These are phyloP conservation scores for Leucocoprinus birnbaumii DNA, from an alignment of 768 basidiomycete species.

Conservation along the genomic window DNA sequence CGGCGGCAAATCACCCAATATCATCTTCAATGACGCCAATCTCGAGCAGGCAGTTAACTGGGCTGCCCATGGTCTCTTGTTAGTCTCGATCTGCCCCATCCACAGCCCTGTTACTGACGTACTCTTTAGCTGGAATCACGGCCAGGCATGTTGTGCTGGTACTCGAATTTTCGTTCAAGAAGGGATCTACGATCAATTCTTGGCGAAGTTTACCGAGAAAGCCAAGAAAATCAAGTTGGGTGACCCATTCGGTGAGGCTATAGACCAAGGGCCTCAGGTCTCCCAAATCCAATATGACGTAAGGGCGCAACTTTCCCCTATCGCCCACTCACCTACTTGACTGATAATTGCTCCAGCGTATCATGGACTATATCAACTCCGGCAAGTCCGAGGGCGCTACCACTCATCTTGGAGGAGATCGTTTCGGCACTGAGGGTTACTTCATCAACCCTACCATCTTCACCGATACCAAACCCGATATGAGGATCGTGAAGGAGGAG, in stretches of 20 bases:
- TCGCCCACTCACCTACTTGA: too few relatives aligned
- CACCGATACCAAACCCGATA: slow-evolving; percentile 54
- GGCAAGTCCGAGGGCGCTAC: slow-evolving; percentile 72
- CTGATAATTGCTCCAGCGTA: slow-evolving; percentile 38
- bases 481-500: slow-evolving; percentile 68
- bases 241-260: slow-evolving; percentile 59
- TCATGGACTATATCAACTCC: slow-evolving; percentile 72
- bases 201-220: slow-evolving; percentile 55
- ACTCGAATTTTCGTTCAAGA: too few relatives aligned
- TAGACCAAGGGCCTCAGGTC: slow-evolving; percentile 77
- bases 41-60: slow-evolving; percentile 71
- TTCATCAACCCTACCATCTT: slow-evolving; percentile 74
- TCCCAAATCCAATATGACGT: slow-evolving; percentile 75
- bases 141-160: slow-evolving; percentile 87
- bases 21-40: slow-evolving; percentile 75
- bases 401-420: slow-evolving; percentile 56
- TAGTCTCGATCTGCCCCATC: slow-evolving; percentile 23
- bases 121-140: slow-evolving; percentile 51
- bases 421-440: slow-evolving; percentile 60
- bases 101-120: too few relatives aligned
- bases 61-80: slow-evolving; percentile 75
- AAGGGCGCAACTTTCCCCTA: too few relatives aligned
- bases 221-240: slow-evolving; percentile 59
- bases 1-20: slow-evolving; percentile 71
- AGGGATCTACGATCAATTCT: too few relatives aligned